phyloP scores from a whole-genome alignment of 176 grass and related monocot species.

The Oryza rufipogon region DNA sequence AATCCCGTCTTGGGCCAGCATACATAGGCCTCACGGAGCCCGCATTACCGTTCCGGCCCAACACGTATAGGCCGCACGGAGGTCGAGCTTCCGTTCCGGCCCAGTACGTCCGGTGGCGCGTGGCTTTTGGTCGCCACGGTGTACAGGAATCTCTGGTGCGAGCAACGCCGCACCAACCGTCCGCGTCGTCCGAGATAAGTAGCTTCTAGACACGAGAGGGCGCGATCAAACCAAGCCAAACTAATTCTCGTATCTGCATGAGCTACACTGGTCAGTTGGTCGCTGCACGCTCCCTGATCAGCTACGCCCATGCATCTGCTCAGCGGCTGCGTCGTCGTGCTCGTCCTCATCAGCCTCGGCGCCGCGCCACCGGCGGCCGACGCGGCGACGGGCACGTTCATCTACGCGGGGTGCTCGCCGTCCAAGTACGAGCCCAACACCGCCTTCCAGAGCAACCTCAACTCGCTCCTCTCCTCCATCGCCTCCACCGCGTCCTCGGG shows the following conservation, averaged over 20 bases:
- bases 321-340: background rate
- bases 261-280: background rate
- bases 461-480: conserved; percentile 68
- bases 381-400: conserved; percentile 53
- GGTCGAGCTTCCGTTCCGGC: too few relatives aligned
- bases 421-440: conserved; percentile 69
- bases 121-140: background rate
- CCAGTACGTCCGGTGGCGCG: background rate
- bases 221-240: background rate
- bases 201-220: background rate
- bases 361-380: background rate
- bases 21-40: too few relatives aligned
- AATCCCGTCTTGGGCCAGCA: too few relatives aligned
- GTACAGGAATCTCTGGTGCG: conserved; percentile 21
- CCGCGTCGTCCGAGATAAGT: background rate
- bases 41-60: too few relatives aligned
- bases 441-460: conserved; percentile 67
- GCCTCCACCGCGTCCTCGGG: conserved; percentile 51
- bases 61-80: too few relatives aligned
- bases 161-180: background rate
- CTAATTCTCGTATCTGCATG: background rate
- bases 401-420: conserved; percentile 75
- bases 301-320: conserved; percentile 28
- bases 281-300: background rate
- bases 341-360: conserved; percentile 52